phyloP scores from a whole-genome alignment of 2,329 filamentous ascomycete genomes.

The Bipolaris gigantea region DNA sequence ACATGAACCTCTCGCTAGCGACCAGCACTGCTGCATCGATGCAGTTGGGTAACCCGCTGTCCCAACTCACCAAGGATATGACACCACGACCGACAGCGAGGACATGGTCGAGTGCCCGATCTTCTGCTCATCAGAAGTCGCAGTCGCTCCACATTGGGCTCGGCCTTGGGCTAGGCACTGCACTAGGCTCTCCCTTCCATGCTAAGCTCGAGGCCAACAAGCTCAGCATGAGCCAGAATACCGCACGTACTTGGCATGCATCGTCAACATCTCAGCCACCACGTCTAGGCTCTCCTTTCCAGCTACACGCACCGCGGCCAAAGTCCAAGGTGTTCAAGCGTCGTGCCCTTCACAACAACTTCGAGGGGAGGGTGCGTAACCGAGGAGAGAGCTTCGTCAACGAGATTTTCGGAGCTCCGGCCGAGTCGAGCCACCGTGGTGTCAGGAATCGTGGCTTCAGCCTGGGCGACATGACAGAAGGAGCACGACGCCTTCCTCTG shows the following conservation, averaged over 20 bases:
- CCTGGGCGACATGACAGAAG: constrained; percentile 57
- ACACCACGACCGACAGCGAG: constrained; percentile 42
- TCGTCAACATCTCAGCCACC: constrained; percentile 29
- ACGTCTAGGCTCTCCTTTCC: constrained; percentile 56
- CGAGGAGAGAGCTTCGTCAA: constrained; percentile 47
- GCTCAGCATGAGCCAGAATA: constrained; percentile 29
- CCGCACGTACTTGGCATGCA: constrained; percentile 41
- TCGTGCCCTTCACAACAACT: constrained; percentile 58
- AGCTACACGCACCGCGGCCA: constrained; percentile 56
- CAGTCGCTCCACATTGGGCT: constrained; percentile 54
- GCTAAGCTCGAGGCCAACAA: constrained; percentile 36
- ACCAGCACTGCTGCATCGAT: constrained; percentile 56
- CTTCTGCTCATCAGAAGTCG: constrained; percentile 56
- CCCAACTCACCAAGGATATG: constrained; percentile 47
- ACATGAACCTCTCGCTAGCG: constrained; percentile 55
- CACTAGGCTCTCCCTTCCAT: constrained; percentile 51
- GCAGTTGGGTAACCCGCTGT: constrained; percentile 54
- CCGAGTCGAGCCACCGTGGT: constrained; percentile 57
- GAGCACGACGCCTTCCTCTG: constrained; percentile 55
- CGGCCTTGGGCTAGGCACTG: constrained; percentile 47
- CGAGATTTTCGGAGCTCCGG: constrained; percentile 51
- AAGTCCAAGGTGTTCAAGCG: constrained; percentile 60
- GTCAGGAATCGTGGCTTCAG: constrained; percentile 65
- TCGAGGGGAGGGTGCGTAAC: constrained; percentile 51
- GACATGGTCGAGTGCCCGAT: constrained; percentile 50